Percentiles rank a stretch among this genome's conserved stretches.
These are phyloP conservation scores for Areca catechu DNA, from an alignment of 176 grass and related monocot genomes.

Conservation along the genomic window DNA sequence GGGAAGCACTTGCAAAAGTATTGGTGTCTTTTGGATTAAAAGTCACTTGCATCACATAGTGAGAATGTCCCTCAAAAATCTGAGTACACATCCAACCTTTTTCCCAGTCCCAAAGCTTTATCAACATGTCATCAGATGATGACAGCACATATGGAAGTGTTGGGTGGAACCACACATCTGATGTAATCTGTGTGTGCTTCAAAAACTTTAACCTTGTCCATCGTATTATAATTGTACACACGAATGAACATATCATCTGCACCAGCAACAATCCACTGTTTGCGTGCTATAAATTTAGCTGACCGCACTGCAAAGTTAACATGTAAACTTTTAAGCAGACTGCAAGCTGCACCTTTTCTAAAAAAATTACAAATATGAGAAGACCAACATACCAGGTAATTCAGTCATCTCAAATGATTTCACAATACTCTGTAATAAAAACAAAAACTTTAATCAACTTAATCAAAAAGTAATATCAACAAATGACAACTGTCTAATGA, in stretches of 20 bases:
- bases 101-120: conserved; percentile 99
- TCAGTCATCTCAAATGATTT: conserved; percentile 29
- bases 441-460: too few relatives aligned
- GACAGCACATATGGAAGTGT: conserved; percentile 92
- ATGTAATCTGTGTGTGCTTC: conserved; percentile 21
- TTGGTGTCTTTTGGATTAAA: conserved; percentile 98
- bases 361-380: not conserved
- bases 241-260: conserved; percentile 94
- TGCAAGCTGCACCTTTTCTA: not conserved
- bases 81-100: conserved; percentile 98
- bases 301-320: conserved; percentile 72
- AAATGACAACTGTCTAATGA: too few relatives aligned
- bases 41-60: conserved; percentile 99
- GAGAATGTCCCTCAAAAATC: conserved; percentile 99
- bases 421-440: conserved; percentile 22
- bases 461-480: too few relatives aligned
- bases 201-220: conserved; percentile 20
- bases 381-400: not conserved
- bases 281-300: conserved; percentile 82
- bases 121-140: conserved; percentile 99
- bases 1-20: conserved; percentile 95
- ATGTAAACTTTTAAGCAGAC: conserved; percentile 9
- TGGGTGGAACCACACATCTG: conserved; percentile 95
- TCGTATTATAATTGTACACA: conserved; percentile 19
- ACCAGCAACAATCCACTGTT: conserved; percentile 98